These are phyloP conservation scores for Brassica rapa DNA, from an alignment of 345 rosid genomes.

Conservation along the genomic window DNA sequence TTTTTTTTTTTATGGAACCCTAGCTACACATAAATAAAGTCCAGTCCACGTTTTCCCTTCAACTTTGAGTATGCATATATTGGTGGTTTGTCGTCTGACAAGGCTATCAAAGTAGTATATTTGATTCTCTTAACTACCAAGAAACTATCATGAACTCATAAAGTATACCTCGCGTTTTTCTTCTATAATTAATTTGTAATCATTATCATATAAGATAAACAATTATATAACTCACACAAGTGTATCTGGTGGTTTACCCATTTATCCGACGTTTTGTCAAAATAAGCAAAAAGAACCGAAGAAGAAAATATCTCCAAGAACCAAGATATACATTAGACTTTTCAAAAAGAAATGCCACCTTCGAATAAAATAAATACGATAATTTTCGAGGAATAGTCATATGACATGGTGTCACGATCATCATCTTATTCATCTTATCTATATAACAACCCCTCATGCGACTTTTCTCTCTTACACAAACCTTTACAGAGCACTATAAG, in stretches of 20 bases:
- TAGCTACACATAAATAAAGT: not conserved
- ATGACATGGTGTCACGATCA: constrained; percentile 35
- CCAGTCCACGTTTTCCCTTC: not conserved
- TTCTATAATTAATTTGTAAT: not conserved
- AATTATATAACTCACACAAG: not conserved
- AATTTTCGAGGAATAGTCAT: constrained; percentile 15
- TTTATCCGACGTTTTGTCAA: not conserved
- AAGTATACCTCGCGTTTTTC: not conserved
- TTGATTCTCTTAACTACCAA: not conserved
- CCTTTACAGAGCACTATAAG: constrained; percentile 7
- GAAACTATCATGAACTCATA: not conserved
- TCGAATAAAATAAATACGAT: not conserved
- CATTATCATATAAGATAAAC: not conserved
- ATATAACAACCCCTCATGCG: constrained; percentile 15
- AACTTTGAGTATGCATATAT: not conserved
- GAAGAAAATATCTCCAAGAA: not conserved
- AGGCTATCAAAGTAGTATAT: not conserved
- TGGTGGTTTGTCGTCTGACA: not conserved
- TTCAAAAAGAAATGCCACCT: constrained; percentile 13
- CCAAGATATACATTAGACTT: constrained; percentile 1
- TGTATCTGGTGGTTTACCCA: not conserved
- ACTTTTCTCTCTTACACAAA: constrained; percentile 20
- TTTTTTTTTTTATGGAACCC: not conserved
- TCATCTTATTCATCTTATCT: constrained; percentile 9
- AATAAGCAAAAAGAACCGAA: not conserved